A percentile compares a stretch with the other conserved stretches of the same genome.
These are phyloP conservation scores for Sambucus nigra DNA, from an alignment of 129 eudicot species.

Conservation along the genomic window DNA sequence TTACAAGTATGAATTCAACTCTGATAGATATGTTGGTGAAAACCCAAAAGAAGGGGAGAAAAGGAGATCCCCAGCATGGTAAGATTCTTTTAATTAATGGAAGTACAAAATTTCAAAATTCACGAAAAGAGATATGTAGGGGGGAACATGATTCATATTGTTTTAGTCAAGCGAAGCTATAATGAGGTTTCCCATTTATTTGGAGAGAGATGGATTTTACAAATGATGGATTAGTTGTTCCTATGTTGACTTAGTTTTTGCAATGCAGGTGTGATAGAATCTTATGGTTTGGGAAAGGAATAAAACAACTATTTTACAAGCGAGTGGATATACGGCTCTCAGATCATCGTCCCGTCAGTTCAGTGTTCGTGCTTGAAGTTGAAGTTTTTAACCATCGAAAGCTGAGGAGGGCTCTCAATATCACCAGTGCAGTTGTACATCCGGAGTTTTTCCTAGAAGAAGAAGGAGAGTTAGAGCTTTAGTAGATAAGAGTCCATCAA, in stretches of 20 bases:
- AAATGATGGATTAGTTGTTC: neutral
- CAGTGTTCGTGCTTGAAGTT: constrained; percentile 60
- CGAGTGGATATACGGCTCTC: constrained; percentile 66
- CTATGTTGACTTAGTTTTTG: neutral
- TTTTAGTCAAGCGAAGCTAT: neutral
- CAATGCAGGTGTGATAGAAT: constrained; percentile 90
- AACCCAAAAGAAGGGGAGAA: constrained; percentile 90
- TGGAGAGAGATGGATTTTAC: neutral
- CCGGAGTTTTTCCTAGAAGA: constrained; percentile 51
- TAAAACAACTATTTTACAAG: constrained; percentile 71
- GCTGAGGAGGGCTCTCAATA: constrained; percentile 64
- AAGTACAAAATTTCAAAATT: neutral
- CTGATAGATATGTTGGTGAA: constrained; percentile 80
- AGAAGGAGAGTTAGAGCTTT: constrained; percentile 25
- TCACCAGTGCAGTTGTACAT: constrained; percentile 71
- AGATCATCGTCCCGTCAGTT: constrained; percentile 98
- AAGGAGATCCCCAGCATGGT: constrained; percentile 97
- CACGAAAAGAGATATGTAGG: neutral
- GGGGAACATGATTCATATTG: neutral
- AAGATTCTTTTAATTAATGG: constrained; percentile 10
- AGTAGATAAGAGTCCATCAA: constrained; percentile 7
- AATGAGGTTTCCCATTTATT: too few relatives aligned
- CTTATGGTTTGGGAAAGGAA: constrained; percentile 85
- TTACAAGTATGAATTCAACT: constrained; percentile 69
- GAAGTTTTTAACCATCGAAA: constrained; percentile 79